Evolutionary conservation across 768 basidiomycete species (phyloP).

Genomic region (Auricularia heimuer): DNA sequence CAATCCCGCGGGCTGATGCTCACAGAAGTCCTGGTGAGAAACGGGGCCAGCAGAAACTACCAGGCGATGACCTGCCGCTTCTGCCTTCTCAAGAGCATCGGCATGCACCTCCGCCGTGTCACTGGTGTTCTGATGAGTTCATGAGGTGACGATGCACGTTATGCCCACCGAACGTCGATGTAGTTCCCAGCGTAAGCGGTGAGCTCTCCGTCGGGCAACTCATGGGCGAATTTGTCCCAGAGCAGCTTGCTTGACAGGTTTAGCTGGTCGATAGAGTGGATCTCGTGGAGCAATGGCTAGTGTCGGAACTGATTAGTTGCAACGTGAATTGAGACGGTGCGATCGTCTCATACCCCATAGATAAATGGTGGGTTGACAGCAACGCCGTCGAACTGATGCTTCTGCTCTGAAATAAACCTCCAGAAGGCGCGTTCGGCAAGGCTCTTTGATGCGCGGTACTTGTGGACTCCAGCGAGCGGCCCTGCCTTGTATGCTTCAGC

Average conservation of each 20-base stretch:
- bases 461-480: constrained; percentile 12
- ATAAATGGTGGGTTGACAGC: constrained; percentile 44
- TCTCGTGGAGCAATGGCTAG: constrained; percentile 29
- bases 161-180: background rate
- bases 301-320: background rate
- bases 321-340: background rate
- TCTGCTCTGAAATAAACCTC: constrained; percentile 22
- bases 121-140: background rate
- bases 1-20: background rate
- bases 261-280: constrained; percentile 24
- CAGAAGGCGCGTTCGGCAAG: constrained; percentile 23
- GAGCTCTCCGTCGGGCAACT: background rate
- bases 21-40: background rate
- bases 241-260: constrained; percentile 21
- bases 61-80: background rate
- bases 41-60: background rate
- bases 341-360: constrained; percentile 5
- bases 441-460: constrained; percentile 21
- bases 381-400: constrained; percentile 41
- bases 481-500: constrained; percentile 21
- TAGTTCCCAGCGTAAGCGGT: background rate
- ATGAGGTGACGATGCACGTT: background rate
- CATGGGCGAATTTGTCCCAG: background rate
- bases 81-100: background rate
- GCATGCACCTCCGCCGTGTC: background rate